Evolutionary conservation across 169 alveolate species (phyloP), one percentile per base, ranked within the genome.

Genomic region (Plasmodium gonderi): DNA sequence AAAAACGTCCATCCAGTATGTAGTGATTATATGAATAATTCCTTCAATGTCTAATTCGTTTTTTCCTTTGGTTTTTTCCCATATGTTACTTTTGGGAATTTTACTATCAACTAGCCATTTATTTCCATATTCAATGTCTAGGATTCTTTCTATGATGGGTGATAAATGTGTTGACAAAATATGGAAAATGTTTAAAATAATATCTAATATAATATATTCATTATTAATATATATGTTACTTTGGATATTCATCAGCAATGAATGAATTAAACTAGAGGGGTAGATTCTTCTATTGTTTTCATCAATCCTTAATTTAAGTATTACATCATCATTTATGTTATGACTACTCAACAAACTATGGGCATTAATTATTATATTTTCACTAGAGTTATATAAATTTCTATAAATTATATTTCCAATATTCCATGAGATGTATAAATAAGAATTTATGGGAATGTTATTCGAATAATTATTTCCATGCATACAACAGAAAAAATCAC

Each of bases 31-130:
- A 74, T 96, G 96, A 8, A 96, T 64, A 79, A 96, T 94, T 33
- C 97, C 97, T 83, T 96, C 97, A 8, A 96, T 79, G 68, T 96
- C 97, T 40, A 96, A 93, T 75, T 95, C 95, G 75, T 77, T 90
- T 67, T 91, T 91, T 20, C 89, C 90, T 81, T 96, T 95, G 6
- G 95, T 80, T 60, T 80, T 93, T 49, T 89, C 92, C 97, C 97
- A 96, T 1, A 96, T 93, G 60, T 96, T 94, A 51, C 97, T 92
- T 68, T 81, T 76, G 1, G 97, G 97, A 7, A 94, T 65, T 79
- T 94, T 94, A 44, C 95, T 93, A 54, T 89, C 89, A 51, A 93
- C 91, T 29, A 96, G 54, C 97, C 97, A 96, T 76, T 68, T 79
- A 72, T 80, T 74, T 20, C 97, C 97, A 72, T 92, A 96, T 72